These are phyloP conservation scores for Echium plantagineum DNA, from an alignment of 257 asterid genomes.

Conservation along the genomic window DNA sequence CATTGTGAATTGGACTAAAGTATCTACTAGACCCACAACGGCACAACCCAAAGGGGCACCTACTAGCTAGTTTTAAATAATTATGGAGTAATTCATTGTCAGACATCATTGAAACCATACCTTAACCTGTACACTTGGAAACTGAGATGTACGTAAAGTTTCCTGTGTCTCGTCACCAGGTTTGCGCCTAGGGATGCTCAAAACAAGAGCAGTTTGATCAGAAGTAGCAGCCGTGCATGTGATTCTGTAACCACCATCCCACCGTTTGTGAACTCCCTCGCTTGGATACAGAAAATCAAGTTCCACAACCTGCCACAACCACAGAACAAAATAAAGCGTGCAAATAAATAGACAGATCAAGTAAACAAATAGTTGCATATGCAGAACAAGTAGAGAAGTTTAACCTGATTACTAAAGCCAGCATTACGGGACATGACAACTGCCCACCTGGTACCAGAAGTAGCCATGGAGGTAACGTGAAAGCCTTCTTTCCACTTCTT, in stretches of 20 bases:
- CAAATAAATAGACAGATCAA: not conserved
- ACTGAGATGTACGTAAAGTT: conserved; percentile 36
- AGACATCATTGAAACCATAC: conserved; percentile 1
- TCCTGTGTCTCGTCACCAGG: conserved; percentile 34
- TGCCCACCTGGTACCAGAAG: conserved; percentile 40
- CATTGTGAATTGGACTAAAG: not conserved
- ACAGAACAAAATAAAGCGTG: conserved; percentile 1
- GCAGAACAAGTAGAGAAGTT: conserved; percentile 1
- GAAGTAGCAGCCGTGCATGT: conserved; percentile 35
- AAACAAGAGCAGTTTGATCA: conserved; percentile 39
- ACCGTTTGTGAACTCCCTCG: conserved; percentile 38
- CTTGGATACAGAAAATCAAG: conserved; percentile 42
- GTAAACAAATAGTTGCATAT: not conserved
- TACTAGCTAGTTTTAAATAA: not conserved
- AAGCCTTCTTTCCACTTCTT: conserved; percentile 46
- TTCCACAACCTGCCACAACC: conserved; percentile 31
- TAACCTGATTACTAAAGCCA: conserved; percentile 37
- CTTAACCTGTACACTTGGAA: conserved; percentile 33
- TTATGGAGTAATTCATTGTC: too few relatives aligned
- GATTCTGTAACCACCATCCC: conserved; percentile 37
- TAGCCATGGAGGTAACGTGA: conserved; percentile 42
- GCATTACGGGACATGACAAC: conserved; percentile 41
- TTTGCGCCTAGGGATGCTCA: conserved; percentile 35
- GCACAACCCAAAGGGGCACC: not conserved
- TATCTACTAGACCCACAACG: too few relatives aligned